Evolutionary conservation across 345 rosid genomes (phyloP).

Genomic region (Angophora floribunda): DNA sequence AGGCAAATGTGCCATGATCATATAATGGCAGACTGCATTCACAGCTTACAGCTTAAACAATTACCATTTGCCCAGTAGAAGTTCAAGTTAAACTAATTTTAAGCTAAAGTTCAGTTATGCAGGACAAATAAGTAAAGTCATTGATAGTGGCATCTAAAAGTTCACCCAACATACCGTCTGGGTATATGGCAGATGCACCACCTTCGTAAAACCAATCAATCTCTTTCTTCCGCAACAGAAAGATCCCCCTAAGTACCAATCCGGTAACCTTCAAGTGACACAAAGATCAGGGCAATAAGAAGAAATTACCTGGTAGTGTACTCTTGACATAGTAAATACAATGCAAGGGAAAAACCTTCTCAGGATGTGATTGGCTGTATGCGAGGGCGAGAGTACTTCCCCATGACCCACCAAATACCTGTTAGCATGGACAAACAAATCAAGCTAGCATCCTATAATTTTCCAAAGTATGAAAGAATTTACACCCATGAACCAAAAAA

Average conservation of each 20-base stretch:
- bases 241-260: slow-evolving; percentile 84
- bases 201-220: slow-evolving; percentile 97
- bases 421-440: not conserved
- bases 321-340: not conserved
- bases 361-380: slow-evolving; percentile 80
- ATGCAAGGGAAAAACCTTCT: slow-evolving; percentile 37
- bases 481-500: not conserved
- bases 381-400: slow-evolving; percentile 94
- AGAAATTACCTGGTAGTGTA: not conserved
- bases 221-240: slow-evolving; percentile 88
- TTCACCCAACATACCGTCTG: slow-evolving; percentile 60
- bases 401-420: slow-evolving; percentile 99
- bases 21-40: not conserved
- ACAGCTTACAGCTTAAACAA: not conserved
- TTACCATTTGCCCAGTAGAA: not conserved
- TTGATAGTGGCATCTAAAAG: not conserved
- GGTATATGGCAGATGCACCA: slow-evolving; percentile 90
- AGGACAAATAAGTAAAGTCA: not conserved
- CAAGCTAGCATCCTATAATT: not conserved
- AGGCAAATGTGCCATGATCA: not conserved
- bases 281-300: not conserved
- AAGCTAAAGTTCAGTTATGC: not conserved
- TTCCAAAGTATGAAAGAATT: not conserved
- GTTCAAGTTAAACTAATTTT: not conserved
- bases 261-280: slow-evolving; percentile 62